phyloP scores from a whole-genome alignment of 148 eudicot species.

The Fagopyrum esculentum region DNA sequence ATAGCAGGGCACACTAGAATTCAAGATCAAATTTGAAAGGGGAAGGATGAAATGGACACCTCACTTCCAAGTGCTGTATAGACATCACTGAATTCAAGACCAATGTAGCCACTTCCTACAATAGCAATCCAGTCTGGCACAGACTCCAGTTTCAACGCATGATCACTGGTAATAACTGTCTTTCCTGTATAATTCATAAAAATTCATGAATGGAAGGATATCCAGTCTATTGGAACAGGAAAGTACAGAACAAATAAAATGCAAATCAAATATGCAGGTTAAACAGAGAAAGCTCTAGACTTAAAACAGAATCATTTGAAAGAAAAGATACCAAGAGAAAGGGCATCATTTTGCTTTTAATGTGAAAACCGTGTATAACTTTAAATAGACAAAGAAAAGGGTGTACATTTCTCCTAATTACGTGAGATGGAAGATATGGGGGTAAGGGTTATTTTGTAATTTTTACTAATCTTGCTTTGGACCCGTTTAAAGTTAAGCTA shows the following conservation, averaged over 20 bases:
- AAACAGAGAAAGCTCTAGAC: too few relatives aligned
- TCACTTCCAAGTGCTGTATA: conserved; percentile 99
- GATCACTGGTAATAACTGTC: conserved; percentile 98
- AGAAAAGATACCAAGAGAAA: too few relatives aligned
- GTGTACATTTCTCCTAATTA: too few relatives aligned
- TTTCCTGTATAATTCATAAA: conserved; percentile 55
- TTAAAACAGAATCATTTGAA: too few relatives aligned
- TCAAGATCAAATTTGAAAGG: background rate
- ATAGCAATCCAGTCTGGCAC: conserved; percentile 99
- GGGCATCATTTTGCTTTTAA: too few relatives aligned
- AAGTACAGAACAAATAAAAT: background rate
- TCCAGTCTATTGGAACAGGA: background rate
- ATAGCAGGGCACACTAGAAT: background rate
- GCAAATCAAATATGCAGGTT: background rate
- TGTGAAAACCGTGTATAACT: too few relatives aligned
- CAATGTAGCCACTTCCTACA: conserved; percentile 99
- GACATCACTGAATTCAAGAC: conserved; percentile 99
- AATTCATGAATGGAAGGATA: background rate
- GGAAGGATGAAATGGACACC: conserved; percentile 33
- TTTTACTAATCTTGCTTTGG: too few relatives aligned
- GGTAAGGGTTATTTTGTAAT: too few relatives aligned
- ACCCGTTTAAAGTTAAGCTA: background rate
- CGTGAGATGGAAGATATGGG: too few relatives aligned
- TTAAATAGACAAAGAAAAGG: too few relatives aligned
- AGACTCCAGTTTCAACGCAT: conserved; percentile 88